Base-by-base conservation (phyloP, 805 yeast species). In the Candida dajiaensis region DNA sequence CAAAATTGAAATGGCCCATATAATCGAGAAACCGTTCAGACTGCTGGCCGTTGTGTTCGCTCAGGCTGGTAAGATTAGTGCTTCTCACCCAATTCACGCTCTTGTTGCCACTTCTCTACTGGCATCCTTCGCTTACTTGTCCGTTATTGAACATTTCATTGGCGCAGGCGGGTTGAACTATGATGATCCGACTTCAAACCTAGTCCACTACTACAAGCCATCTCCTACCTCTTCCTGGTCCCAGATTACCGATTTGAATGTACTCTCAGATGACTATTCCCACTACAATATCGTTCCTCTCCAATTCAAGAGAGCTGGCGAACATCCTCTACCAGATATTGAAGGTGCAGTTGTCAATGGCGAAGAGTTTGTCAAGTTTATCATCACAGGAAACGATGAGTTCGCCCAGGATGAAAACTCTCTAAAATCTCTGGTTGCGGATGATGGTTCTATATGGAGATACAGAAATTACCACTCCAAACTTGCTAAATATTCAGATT, bases 21-120 rank as follows among this genome's bases (percentile, higher is more conserved):
- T 63, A 42, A 41, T 66, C 8, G 59, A 58, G 20, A 58, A 51
- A 46, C 66, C 66, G 40, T 59, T 67, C 52, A 59, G 55, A 44
- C 58, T 52, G 13, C 46, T 64, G 36, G 68, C 71, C 12, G 56
- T 57, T 15, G 58, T 59, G 18, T 56, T 80, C 44, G 84, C 86
- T 40, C 70, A 69, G 48, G 46, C 69, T 33, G 74, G 79, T 12
- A 68, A 64, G 48, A 63, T 74, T 20, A 79, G 92, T 44, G 94
- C 96, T 13, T 77, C 78, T 49, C 77, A 82, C 60, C 99, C 99
- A 16, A 87, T 92, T 54, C 98, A 90, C 66, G 77, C 89, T 45
- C 81, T 90, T 44, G 79, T 89, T 41, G 59, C 79, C 47, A 77
- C 89, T 6, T 74, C 92, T 13, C 67, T 89, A 42, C 63, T 88